phyloP scores from a whole-genome alignment of 805 yeast genomes.

The Ogataea ramenticola region DNA sequence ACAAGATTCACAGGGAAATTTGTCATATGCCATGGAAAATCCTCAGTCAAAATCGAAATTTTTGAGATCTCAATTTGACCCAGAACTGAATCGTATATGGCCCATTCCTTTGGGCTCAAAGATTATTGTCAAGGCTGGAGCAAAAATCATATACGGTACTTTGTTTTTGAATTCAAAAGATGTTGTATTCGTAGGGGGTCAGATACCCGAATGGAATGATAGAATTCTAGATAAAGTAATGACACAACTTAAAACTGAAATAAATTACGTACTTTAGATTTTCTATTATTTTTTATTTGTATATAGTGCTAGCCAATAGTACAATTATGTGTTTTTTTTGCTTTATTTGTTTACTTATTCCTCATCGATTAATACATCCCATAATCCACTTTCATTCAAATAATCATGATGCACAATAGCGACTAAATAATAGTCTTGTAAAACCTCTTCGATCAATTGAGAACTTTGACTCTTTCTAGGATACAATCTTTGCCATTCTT shows the following conservation, averaged over 20 bases:
- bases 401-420: slow-evolving; percentile 84
- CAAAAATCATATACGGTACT: slow-evolving; percentile 41
- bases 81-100: slow-evolving; percentile 13
- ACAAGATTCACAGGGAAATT: slow-evolving; percentile 44
- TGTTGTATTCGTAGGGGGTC: slow-evolving; percentile 23
- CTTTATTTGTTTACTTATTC: background rate
- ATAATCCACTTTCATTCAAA: slow-evolving; percentile 62
- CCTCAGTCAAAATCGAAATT: slow-evolving; percentile 38
- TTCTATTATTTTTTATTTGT: background rate
- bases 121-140: slow-evolving; percentile 40
- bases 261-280: slow-evolving; percentile 8
- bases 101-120: slow-evolving; percentile 52
- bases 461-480: slow-evolving; percentile 48
- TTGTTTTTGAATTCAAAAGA: slow-evolving; percentile 26
- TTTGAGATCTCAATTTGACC: slow-evolving; percentile 21
- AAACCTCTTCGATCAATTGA: slow-evolving; percentile 52
- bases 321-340: background rate
- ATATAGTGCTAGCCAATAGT: too few relatives aligned
- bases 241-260: slow-evolving; percentile 27
- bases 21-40: slow-evolving; percentile 51
- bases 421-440: slow-evolving; percentile 65
- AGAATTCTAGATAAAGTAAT: slow-evolving; percentile 27
- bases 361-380: slow-evolving; percentile 52
- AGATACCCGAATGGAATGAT: slow-evolving; percentile 18
- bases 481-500: slow-evolving; percentile 85